These are phyloP conservation scores for Biscogniauxia sp. DNA, from an alignment of 2,329 filamentous ascomycete species.

Conservation along the genomic window DNA sequence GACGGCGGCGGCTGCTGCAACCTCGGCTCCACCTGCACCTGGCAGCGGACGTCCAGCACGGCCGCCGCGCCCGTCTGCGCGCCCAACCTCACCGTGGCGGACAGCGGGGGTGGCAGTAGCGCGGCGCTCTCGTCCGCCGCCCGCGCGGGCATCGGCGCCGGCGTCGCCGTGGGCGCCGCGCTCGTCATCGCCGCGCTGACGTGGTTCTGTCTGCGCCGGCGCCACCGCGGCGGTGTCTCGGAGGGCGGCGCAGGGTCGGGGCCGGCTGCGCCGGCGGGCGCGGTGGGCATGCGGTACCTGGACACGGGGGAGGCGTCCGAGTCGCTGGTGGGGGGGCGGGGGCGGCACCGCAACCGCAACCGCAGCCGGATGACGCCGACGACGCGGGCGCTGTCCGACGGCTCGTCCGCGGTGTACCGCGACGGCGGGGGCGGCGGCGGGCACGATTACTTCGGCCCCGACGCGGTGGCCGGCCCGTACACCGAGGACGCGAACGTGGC, in stretches of 20 bases:
- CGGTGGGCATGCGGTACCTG: background rate
- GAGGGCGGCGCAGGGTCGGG: slow-evolving; percentile 8
- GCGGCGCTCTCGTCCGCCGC: slow-evolving; percentile 41
- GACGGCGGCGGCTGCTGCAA: slow-evolving; percentile 51
- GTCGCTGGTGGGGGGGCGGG: background rate
- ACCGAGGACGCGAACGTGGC: slow-evolving; percentile 16
- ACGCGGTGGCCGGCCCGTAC: slow-evolving; percentile 10
- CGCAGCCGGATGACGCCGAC: too few species aligned
- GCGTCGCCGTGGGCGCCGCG: slow-evolving; percentile 44
- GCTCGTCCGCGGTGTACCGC: slow-evolving; percentile 4
- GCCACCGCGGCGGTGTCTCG: slow-evolving; percentile 25
- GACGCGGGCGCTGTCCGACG: background rate
- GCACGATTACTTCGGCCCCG: slow-evolving; percentile 30
- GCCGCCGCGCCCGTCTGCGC: slow-evolving; percentile 34
- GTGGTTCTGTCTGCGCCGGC: slow-evolving; percentile 47
- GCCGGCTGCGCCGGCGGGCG: too few species aligned
- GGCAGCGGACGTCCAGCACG: slow-evolving; percentile 37
- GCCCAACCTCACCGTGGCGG: slow-evolving; percentile 27
- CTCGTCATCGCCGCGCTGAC: slow-evolving; percentile 41
- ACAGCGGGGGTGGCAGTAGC: slow-evolving; percentile 7
- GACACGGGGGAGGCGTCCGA: slow-evolving; percentile 4
- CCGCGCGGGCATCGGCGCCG: slow-evolving; percentile 57
- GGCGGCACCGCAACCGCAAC: background rate
- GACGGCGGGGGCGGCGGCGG: slow-evolving; percentile 4
- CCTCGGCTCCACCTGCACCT: slow-evolving; percentile 33